These are phyloP conservation scores for Saccharomycopsis phalli DNA, from an alignment of 1,139 yeast genomes.

Conservation along the genomic window DNA sequence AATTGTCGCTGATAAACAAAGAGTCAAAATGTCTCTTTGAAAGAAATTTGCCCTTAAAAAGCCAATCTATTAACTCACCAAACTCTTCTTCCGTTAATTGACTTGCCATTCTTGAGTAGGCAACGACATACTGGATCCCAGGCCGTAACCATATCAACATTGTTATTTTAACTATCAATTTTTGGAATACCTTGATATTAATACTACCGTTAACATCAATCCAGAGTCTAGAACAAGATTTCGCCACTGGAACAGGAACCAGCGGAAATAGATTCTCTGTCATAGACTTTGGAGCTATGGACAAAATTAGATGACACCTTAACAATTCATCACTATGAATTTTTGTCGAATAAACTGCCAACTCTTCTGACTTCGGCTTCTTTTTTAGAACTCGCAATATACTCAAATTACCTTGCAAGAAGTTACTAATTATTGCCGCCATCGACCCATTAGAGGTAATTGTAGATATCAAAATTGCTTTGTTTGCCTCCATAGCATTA, in stretches of 20 bases:
- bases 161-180: conserved; percentile 40
- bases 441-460: conserved; percentile 50
- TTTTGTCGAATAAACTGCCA: conserved; percentile 12
- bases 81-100: conserved; percentile 44
- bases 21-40: conserved; percentile 29
- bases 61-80: conserved; percentile 47
- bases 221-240: conserved; percentile 68
- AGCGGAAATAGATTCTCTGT: conserved; percentile 20
- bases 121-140: conserved; percentile 39
- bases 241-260: conserved; percentile 55
- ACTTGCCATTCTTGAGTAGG: conserved; percentile 31
- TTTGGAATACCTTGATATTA: conserved; percentile 51
- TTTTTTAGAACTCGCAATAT: conserved; percentile 35
- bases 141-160: conserved; percentile 55
- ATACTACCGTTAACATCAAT: conserved; percentile 55
- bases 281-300: background rate
- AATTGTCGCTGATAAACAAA: conserved; percentile 5
- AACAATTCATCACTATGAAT: conserved; percentile 9
- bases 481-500: conserved; percentile 33
- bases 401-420: conserved; percentile 32
- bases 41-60: conserved; percentile 37
- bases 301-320: too few relatives aligned
- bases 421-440: conserved; percentile 42
- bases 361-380: background rate
- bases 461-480: conserved; percentile 51